Evolutionary conservation across 176 grass and related monocot genomes (phyloP).

Genomic region (Elaeis guineensis): DNA sequence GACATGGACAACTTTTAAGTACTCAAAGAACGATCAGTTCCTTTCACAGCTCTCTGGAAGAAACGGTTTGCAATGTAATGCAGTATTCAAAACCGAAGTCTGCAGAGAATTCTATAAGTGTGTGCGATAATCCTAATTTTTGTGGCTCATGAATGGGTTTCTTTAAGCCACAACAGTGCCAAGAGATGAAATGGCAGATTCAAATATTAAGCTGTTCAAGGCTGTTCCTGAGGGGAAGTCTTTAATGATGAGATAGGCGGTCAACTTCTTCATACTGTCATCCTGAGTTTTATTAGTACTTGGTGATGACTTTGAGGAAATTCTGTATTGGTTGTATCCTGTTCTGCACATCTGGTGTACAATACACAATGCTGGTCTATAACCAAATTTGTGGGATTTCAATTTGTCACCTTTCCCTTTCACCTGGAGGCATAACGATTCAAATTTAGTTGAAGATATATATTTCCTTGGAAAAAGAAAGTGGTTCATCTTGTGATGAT

Average conservation of each 20-base stretch:
- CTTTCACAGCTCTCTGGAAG: neutral
- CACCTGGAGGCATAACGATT: slow-evolving; percentile 20
- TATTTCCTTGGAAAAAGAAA: neutral
- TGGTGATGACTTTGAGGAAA: slow-evolving; percentile 20
- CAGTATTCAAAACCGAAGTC: neutral
- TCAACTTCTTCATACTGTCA: slow-evolving; percentile 22
- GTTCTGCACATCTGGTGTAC: slow-evolving; percentile 46
- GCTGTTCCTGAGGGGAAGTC: neutral
- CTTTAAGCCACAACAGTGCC: neutral
- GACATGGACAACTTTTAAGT: slow-evolving; percentile 30
- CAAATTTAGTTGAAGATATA: slow-evolving; percentile 18
- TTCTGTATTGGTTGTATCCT: slow-evolving; percentile 37
- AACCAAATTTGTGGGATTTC: slow-evolving; percentile 32
- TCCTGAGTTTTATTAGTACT: slow-evolving; percentile 17
- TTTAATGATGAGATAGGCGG: slow-evolving; percentile 1
- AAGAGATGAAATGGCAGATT: neutral
- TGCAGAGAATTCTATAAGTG: too few species aligned
- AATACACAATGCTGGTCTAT: slow-evolving; percentile 18
- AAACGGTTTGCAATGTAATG: neutral
- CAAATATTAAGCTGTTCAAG: neutral
- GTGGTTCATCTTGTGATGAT: neutral
- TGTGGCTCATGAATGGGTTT: too few species aligned
- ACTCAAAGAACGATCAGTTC: neutral
- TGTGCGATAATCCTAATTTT: too few species aligned
- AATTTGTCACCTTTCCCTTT: slow-evolving; percentile 33